A percentile compares a stretch with the other conserved stretches of the same genome.
Evolutionary conservation across 805 yeast species (phyloP).

Genomic region (Wickerhamomyces queroliae): DNA sequence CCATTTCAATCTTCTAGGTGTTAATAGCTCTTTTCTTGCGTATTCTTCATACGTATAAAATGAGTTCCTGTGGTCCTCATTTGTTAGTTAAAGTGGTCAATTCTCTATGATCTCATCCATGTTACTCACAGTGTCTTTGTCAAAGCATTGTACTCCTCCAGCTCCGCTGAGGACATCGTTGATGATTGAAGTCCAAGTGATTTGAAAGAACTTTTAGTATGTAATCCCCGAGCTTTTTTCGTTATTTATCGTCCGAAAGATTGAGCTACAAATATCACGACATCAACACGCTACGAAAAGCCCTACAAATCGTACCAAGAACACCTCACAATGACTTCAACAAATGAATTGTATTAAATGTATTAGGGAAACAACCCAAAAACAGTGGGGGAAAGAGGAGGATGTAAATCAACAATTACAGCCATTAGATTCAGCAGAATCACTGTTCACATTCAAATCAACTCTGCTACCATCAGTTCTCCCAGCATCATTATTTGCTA

Average conservation of each 20-base stretch:
- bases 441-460: conserved; percentile 26
- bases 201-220: too few species aligned
- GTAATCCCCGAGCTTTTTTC: too few species aligned
- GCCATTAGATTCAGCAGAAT: conserved; percentile 22
- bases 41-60: conserved; percentile 27
- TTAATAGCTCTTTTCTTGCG: conserved; percentile 26
- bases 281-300: too few species aligned
- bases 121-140: conserved; percentile 1
- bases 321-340: too few species aligned
- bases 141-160: conserved; percentile 1
- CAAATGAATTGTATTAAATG: too few species aligned
- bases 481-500: conserved; percentile 17
- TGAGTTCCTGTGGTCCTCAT: conserved; percentile 10
- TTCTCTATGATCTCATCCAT: not conserved
- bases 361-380: not conserved
- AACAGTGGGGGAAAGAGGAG: not conserved
- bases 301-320: too few species aligned
- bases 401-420: conserved; percentile 25
- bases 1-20: conserved; percentile 29
- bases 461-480: conserved; percentile 25
- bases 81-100: not conserved
- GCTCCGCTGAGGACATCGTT: not conserved
- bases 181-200: not conserved
- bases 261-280: too few species aligned
- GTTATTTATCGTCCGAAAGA: too few species aligned